Base-by-base conservation (phyloP, 768 basidiomycete species). In the Lentinula edodes region DNA sequence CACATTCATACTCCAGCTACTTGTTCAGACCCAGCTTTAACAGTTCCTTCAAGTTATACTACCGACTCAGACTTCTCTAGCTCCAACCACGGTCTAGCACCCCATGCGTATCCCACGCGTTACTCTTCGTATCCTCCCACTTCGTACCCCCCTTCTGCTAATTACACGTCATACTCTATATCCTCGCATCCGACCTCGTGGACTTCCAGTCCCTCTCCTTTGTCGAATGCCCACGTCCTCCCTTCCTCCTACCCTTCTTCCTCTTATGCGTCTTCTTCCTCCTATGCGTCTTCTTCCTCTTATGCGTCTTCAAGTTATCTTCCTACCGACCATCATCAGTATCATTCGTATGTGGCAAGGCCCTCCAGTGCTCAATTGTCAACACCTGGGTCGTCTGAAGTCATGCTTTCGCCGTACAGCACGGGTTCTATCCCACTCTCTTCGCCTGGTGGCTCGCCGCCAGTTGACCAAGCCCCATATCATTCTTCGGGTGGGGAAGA, bases 371-470 rank as follows among this genome's bases (percentile, higher is more conserved):
- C 48, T 9, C 50, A 42, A 16, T 51, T 63, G 20, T 66, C 65
- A 23, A 63, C 65, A 36, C 32, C 62, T 10, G 55, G 32, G 18
- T 68, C 67, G 7, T 39, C 61, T 23, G 67, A 68, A 12, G 12
- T 55, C 13, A 61, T 64, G 48, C 48, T 68, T 45, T 66, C 66
- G 1, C 63, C 66, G 15, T 59, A 59, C 23, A 55, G 45, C 18
- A 59, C 50, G 8, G 52, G 51, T 8, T 48, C 58, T n/a, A 13
- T 59, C 7, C 58, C 43, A 13, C 46, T 48, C 20, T 59, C 58
- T 41, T 68, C 67, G 1, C 65, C 67, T 28, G 62, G 62, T 28
- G 62, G 58, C 15, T 66, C 63, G 10, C 65, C 66, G 1, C 66
- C 67, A 16, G 59, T 61, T 32, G 64, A 62, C 59, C 45, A 63